phyloP scores from a whole-genome alignment of 768 basidiomycete genomes.

The Nidula microcarpa region DNA sequence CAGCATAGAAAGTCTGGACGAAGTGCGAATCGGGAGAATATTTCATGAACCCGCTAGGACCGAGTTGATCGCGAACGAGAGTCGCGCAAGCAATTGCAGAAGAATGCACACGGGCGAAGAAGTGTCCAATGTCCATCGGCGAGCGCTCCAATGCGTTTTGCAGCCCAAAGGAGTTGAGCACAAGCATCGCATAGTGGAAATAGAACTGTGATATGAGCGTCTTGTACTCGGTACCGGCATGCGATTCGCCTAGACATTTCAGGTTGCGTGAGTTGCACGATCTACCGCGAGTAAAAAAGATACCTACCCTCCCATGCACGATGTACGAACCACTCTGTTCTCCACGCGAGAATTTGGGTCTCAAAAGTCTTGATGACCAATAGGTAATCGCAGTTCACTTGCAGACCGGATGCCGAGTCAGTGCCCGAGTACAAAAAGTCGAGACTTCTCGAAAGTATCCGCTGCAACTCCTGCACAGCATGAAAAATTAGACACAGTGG shows the following conservation, averaged over 20 bases:
- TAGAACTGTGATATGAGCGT: slow-evolving; percentile 65
- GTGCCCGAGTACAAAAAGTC: slow-evolving; percentile 89
- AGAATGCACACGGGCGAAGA: slow-evolving; percentile 76
- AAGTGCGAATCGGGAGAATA: slow-evolving; percentile 91
- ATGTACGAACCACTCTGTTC: slow-evolving; percentile 49
- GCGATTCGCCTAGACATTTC: slow-evolving; percentile 17
- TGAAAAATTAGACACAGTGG: slow-evolving; percentile 5
- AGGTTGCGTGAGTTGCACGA: slow-evolving; percentile 1
- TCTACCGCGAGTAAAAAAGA: slow-evolving; percentile 1
- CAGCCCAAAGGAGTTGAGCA: slow-evolving; percentile 93
- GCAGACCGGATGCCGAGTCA: slow-evolving; percentile 76
- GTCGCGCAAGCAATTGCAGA: slow-evolving; percentile 67
- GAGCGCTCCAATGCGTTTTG: slow-evolving; percentile 90
- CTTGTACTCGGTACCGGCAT: slow-evolving; percentile 36
- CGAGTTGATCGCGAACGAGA: slow-evolving; percentile 76
- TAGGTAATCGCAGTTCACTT: slow-evolving; percentile 81
- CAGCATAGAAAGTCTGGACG: slow-evolving; percentile 90
- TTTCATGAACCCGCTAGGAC: slow-evolving; percentile 70
- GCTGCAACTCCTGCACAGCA: slow-evolving; percentile 70
- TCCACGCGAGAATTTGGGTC: slow-evolving; percentile 63
- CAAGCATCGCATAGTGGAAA: slow-evolving; percentile 81
- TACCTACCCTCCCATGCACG: slow-evolving; percentile 25
- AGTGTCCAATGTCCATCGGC: slow-evolving; percentile 72
- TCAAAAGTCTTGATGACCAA: slow-evolving; percentile 83
- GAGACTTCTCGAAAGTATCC: slow-evolving; percentile 82